A percentile compares a stretch with the other conserved stretches of the same genome.
Evolutionary conservation across 768 basidiomycete species (phyloP).

Genomic region (Lactarius pseudohatsudake): DNA sequence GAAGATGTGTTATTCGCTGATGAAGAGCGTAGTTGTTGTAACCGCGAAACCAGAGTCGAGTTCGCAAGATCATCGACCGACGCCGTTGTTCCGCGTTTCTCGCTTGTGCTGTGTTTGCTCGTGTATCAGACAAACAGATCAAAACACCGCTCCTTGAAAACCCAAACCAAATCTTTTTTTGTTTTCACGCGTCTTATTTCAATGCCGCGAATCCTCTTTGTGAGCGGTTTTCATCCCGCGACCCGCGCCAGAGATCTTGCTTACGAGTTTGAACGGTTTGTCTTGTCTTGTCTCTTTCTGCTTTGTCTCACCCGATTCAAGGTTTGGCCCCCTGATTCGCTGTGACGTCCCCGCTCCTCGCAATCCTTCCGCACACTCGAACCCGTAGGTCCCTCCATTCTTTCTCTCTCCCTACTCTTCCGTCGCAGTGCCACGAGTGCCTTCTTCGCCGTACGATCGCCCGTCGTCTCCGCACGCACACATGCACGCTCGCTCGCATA

Average conservation of each 20-base stretch:
- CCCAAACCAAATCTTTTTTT: background rate
- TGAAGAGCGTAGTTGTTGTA: background rate
- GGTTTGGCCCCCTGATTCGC: slow-evolving; percentile 75
- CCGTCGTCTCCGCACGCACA: slow-evolving; percentile 25
- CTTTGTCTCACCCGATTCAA: slow-evolving; percentile 38
- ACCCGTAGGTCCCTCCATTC: slow-evolving; percentile 67
- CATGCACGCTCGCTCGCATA: slow-evolving; percentile 13
- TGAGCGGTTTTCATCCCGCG: slow-evolving; percentile 80
- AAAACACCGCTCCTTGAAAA: slow-evolving; percentile 8
- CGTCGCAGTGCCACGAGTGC: slow-evolving; percentile 31
- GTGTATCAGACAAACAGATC: background rate
- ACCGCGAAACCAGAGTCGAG: background rate
- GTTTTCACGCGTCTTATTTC: no score
- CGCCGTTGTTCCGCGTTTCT: no score
- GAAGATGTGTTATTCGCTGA: background rate
- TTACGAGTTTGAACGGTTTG: slow-evolving; percentile 81
- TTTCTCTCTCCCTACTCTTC: slow-evolving; percentile 28
- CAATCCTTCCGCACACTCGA: slow-evolving; percentile 68
- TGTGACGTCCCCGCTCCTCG: slow-evolving; percentile 90
- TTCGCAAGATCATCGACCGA: slow-evolving; percentile 1
- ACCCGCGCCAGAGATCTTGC: slow-evolving; percentile 84
- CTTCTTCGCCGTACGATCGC: slow-evolving; percentile 29
- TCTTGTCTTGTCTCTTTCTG: background rate
- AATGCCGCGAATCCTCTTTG: slow-evolving; percentile 87
- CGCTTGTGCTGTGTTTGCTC: background rate